phyloP scores from a whole-genome alignment of 805 yeast species.

The Kazachstania taianensis region DNA sequence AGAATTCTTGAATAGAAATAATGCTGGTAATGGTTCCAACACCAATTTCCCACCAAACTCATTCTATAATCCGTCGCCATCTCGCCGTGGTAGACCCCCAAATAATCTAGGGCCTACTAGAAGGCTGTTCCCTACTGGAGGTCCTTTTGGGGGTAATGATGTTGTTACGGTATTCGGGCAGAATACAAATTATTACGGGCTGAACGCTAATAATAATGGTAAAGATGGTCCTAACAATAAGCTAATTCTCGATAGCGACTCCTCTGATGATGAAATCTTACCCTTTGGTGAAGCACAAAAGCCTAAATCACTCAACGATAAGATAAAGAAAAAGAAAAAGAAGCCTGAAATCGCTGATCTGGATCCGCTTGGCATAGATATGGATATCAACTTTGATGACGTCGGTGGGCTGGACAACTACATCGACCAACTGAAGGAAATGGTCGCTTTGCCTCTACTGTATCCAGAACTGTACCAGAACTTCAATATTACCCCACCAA shows the following conservation, averaged over 20 bases:
- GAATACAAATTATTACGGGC: conserved; percentile 35
- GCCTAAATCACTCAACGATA: conserved; percentile 25
- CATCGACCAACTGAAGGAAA: conserved; percentile 86
- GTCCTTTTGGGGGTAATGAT: conserved; percentile 97
- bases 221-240: conserved; percentile 19
- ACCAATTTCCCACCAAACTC: conserved; percentile 4
- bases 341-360: conserved; percentile 69
- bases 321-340: conserved; percentile 30
- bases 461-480: conserved; percentile 90
- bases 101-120: conserved; percentile 42
- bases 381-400: conserved; percentile 71
- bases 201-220: conserved; percentile 8
- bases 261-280: conserved; percentile 51
- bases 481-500: conserved; percentile 88
- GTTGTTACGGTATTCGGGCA: conserved; percentile 74
- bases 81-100: conserved; percentile 31
- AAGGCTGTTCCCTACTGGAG: conserved; percentile 83
- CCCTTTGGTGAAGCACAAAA: conserved; percentile 37
- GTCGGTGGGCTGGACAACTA: conserved; percentile 91
- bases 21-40: no score
- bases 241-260: conserved; percentile 40
- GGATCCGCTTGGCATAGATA: conserved; percentile 87
- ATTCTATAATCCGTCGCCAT: conserved; percentile 16
- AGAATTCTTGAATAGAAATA: conserved; percentile 24
- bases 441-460: conserved; percentile 86